phyloP scores from a whole-genome alignment of 1,284 basidiomycete species.

The Thecaphora thlaspeos region DNA sequence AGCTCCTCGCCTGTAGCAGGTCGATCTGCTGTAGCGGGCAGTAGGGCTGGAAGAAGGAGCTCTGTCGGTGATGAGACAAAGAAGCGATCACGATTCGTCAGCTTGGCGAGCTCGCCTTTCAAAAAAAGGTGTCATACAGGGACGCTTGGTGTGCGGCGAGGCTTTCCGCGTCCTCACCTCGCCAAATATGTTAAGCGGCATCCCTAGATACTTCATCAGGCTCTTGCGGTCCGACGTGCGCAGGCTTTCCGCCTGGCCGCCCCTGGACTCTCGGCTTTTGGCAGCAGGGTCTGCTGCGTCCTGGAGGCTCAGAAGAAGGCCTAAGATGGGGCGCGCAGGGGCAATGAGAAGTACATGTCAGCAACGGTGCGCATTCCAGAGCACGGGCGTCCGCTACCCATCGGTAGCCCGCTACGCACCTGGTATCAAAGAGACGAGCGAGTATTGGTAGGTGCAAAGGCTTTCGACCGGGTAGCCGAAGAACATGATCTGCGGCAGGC shows the following conservation, averaged over 20 bases:
- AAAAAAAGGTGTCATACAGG: too few relatives aligned
- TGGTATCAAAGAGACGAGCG: slow-evolving; percentile 64
- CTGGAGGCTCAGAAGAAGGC: slow-evolving; percentile 80
- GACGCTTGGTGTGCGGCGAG: too few relatives aligned
- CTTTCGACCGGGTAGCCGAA: slow-evolving; percentile 95
- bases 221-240: slow-evolving; percentile 86
- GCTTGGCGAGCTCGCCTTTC: too few relatives aligned
- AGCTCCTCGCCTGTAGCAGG: slow-evolving; percentile 75
- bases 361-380: too few relatives aligned
- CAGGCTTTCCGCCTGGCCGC: slow-evolving; percentile 64
- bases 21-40: slow-evolving; percentile 94
- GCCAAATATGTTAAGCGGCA: slow-evolving; percentile 72
- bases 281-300: slow-evolving; percentile 89
- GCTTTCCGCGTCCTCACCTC: slow-evolving; percentile 26
- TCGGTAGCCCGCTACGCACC: too few relatives aligned
- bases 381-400: too few relatives aligned
- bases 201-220: slow-evolving; percentile 83
- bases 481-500: slow-evolving; percentile 76
- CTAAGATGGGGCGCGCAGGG: slow-evolving; percentile 54
- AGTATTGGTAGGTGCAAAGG: slow-evolving; percentile 96
- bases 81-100: too few relatives aligned
- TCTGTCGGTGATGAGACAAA: slow-evolving; percentile 60
- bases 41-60: slow-evolving; percentile 96
- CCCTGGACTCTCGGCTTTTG: slow-evolving; percentile 58
- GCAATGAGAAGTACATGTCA: too few relatives aligned